Percentiles rank a stretch among this genome's conserved stretches.
These are phyloP conservation scores for Russula brevipes DNA, from an alignment of 768 basidiomycete species.

Conservation along the genomic window DNA sequence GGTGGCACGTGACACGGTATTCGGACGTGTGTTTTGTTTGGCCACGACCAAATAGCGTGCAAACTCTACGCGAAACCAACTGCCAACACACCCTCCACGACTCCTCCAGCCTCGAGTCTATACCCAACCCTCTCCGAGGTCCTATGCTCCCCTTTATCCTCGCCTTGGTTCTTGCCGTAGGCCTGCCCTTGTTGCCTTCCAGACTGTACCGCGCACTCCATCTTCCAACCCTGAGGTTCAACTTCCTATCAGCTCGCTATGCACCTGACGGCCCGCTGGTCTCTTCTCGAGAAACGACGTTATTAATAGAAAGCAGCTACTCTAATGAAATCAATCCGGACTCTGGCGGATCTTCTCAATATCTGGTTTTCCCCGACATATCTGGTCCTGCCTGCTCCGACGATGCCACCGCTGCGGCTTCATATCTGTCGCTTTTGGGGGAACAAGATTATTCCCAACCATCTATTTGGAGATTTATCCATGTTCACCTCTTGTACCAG, in stretches of 20 bases:
- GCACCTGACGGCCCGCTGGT: background rate
- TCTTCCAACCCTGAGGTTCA: conserved; percentile 13
- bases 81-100: no score
- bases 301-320: background rate
- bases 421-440: conserved; percentile 1
- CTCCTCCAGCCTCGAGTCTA: background rate
- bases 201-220: conserved; percentile 10
- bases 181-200: conserved; percentile 18
- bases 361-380: conserved; percentile 2
- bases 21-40: conserved; percentile 14
- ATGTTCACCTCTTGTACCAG: conserved; percentile 9
- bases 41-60: conserved; percentile 1
- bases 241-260: conserved; percentile 5
- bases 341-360: background rate
- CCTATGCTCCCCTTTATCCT: conserved; percentile 19
- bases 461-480: conserved; percentile 11
- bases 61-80: no score
- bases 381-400: background rate
- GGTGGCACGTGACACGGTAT: background rate
- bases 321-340: background rate
- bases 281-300: background rate
- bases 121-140: background rate
- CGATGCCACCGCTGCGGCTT: background rate
- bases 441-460: background rate
- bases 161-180: conserved; percentile 16